These are phyloP conservation scores for Flaveria bidentis DNA, from an alignment of 129 eudicot genomes.

Conservation along the genomic window DNA sequence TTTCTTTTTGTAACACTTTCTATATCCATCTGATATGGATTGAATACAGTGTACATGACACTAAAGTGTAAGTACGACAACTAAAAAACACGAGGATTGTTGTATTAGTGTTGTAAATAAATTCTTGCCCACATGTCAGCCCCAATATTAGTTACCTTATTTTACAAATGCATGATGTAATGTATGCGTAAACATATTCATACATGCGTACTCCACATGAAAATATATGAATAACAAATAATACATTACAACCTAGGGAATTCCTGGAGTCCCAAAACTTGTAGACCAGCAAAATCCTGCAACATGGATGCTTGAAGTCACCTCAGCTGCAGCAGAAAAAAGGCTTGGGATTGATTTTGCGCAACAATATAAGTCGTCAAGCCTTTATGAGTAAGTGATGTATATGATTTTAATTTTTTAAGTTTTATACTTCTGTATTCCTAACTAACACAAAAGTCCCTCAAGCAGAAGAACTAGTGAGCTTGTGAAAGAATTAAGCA, in stretches of 20 bases:
- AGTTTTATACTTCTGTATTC: not conserved
- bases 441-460: slow-evolving; percentile 23
- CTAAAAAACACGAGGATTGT: too few species aligned
- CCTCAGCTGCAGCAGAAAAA: slow-evolving; percentile 52
- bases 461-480: slow-evolving; percentile 39
- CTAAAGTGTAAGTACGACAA: too few species aligned
- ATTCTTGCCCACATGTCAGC: not conserved
- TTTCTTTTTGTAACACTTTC: too few species aligned
- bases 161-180: not conserved
- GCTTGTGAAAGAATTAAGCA: slow-evolving; percentile 68
- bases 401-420: slow-evolving; percentile 6
- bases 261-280: slow-evolving; percentile 56
- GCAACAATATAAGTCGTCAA: slow-evolving; percentile 51
- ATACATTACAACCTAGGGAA: slow-evolving; percentile 40
- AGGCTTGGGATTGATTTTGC: slow-evolving; percentile 57
- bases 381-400: slow-evolving; percentile 49
- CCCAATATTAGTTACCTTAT: not conserved
- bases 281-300: slow-evolving; percentile 64
- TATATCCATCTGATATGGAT: too few species aligned
- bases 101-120: too few species aligned
- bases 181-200: not conserved
- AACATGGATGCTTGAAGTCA: slow-evolving; percentile 79
- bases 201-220: not conserved
- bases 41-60: too few species aligned
- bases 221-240: not conserved